phyloP scores from a whole-genome alignment of 2,329 filamentous ascomycete genomes.

The Cladosporium sp. region DNA sequence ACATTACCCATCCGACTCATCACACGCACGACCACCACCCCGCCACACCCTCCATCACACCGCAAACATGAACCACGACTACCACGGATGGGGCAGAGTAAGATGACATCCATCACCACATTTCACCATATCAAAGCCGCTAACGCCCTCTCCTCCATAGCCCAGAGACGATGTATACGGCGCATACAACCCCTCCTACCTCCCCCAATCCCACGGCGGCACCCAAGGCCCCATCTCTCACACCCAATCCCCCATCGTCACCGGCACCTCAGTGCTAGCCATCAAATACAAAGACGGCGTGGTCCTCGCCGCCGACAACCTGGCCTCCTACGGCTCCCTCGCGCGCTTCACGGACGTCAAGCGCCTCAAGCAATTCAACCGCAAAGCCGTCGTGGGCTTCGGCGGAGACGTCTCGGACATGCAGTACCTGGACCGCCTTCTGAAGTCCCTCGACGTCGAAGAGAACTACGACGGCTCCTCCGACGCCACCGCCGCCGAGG shows the following conservation, averaged over 20 bases:
- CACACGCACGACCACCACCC: background rate
- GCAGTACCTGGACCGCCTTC: constrained; percentile 94
- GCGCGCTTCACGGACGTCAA: constrained; percentile 96
- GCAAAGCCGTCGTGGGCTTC: constrained; percentile 81
- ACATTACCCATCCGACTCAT: background rate
- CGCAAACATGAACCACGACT: constrained; percentile 58
- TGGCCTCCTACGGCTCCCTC: constrained; percentile 92
- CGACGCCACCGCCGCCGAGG: constrained; percentile 50
- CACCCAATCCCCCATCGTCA: constrained; percentile 90
- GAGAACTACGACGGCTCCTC: constrained; percentile 69
- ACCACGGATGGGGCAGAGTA: constrained; percentile 63
- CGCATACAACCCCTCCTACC: constrained; percentile 81
- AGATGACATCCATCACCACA: constrained; percentile 27
- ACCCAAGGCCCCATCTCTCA: constrained; percentile 63
- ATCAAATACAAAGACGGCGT: constrained; percentile 96
- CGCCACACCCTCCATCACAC: constrained; percentile 1
- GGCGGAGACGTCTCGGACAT: constrained; percentile 97
- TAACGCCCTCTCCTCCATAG: constrained; percentile 53
- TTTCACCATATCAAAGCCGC: constrained; percentile 26
- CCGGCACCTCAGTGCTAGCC: constrained; percentile 89
- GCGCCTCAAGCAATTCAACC: constrained; percentile 84
- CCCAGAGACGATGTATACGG: constrained; percentile 97
- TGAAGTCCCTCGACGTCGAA: constrained; percentile 78
- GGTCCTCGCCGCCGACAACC: constrained; percentile 93
- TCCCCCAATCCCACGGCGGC: constrained; percentile 55